A percentile compares a stretch with the other conserved stretches of the same genome.
Conservation (phyloP, 2,329 filamentous ascomycete species). For the Aspergillus viridinutans region DNA sequence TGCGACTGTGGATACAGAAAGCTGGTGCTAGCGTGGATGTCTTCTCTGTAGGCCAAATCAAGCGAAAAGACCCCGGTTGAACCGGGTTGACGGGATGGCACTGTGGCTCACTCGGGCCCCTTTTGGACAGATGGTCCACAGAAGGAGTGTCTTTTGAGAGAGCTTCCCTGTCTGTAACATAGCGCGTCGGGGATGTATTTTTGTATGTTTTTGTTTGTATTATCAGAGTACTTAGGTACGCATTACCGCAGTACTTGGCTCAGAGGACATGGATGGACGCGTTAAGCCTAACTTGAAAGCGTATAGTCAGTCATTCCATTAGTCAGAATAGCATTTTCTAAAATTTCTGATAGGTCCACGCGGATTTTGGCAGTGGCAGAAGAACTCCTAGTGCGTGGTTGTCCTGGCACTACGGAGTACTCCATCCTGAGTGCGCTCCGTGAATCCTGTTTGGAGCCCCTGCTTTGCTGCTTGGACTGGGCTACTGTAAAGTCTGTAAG, state of each 20-base stretch:
- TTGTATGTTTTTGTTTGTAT: slow-evolving; percentile 9
- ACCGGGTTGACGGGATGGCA: slow-evolving; percentile 26
- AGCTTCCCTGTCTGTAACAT: neutral
- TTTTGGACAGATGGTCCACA: no score
- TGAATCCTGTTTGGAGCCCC: slow-evolving; percentile 2
- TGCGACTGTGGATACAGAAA: no score
- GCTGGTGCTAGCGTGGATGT: no score
- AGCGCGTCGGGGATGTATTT: slow-evolving; percentile 5
- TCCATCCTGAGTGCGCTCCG: slow-evolving; percentile 4
- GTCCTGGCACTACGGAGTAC: neutral
- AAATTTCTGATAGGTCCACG: slow-evolving; percentile 6
- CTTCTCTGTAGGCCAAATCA: no score
- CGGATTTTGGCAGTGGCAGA: slow-evolving; percentile 8
- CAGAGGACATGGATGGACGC: slow-evolving; percentile 6
- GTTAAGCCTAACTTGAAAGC: slow-evolving; percentile 8
- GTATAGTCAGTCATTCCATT: slow-evolving; percentile 12
- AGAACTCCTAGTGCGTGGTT: slow-evolving; percentile 15
- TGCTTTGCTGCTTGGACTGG: slow-evolving; percentile 15
- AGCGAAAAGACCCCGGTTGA: slow-evolving; percentile 17
- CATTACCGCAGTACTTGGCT: no score
- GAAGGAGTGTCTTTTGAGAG: no score
- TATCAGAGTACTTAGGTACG: neutral
- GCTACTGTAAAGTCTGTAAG: slow-evolving; percentile 5
- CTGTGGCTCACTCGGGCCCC: neutral
- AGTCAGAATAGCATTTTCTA: slow-evolving; percentile 12